Base-by-base conservation (phyloP, 164 flowering plant species). In the Sextonia rubra region DNA sequence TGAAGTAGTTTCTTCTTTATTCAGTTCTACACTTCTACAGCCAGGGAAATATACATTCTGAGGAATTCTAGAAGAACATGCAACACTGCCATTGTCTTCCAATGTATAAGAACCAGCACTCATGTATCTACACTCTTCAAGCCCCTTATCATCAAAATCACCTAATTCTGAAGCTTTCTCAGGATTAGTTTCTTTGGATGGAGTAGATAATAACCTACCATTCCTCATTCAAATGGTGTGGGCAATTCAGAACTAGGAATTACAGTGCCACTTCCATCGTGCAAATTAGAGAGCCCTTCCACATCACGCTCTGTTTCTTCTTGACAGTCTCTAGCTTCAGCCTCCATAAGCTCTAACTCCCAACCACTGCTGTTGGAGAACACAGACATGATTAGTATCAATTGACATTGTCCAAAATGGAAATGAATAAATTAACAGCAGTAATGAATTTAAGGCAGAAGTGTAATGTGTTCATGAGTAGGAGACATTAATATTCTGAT, bases 291-390 rank as follows among this genome's bases (percentile, higher is more conserved):
- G 77, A 87, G 82, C 76, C 73, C 84, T 24, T 30, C 72, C 3
- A 69, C 65, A 52, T 69, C 70, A 17, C 47, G 79, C 70, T 82
- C 88, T 44, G 78, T 82, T 80, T 93, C 98, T 25, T 90, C 98
- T 78, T 93, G 95, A 69, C 98, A 96, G 83, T 96, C 98, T 76
- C 85, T 85, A 70, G 93, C 98, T 80, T 91, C 91, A 81, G 87
- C 90, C 75, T 88, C 96, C 92, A 87, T 77, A 62, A 79, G 80
- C 78, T 91, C 98, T 81, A 96, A 68, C 77, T 96, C 99, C 84
- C 84, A 86, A 58, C 93, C 91, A 90, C 99, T 93, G 88, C 37
- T 12, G 62, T 68, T 4, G 9, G 56, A 47, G 18, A 52, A 37
- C 27, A 68, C 44, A 8, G 47, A n/a, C 47, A 9, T 4, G 60